Evolutionary conservation across 2,329 filamentous ascomycete species (phyloP).

Genomic region (Capronia americana): DNA sequence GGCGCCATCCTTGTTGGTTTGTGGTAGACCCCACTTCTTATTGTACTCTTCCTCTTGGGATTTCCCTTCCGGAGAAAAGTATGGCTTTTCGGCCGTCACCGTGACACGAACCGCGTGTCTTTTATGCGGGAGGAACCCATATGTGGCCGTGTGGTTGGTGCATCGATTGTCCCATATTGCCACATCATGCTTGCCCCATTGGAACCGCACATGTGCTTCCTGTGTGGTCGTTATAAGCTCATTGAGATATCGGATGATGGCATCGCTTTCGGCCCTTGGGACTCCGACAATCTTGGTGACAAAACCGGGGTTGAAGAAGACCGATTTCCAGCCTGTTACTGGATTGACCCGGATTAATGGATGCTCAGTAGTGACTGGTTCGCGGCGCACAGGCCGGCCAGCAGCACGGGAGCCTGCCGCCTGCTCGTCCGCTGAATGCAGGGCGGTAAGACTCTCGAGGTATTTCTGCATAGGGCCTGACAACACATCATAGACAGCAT

Average conservation of each 20-base stretch:
- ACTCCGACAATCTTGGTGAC: constrained; percentile 53
- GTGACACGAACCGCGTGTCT: constrained; percentile 61
- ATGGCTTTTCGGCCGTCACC: constrained; percentile 55
- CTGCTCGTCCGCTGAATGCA: constrained; percentile 59
- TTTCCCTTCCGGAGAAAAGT: constrained; percentile 52
- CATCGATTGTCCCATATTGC: constrained; percentile 72
- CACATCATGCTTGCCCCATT: constrained; percentile 66
- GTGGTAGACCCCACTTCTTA: constrained; percentile 55
- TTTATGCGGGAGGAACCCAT: constrained; percentile 59
- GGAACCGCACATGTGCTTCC: constrained; percentile 58
- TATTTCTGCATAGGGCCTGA: constrained; percentile 59
- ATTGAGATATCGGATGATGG: constrained; percentile 53
- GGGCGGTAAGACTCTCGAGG: constrained; percentile 64
- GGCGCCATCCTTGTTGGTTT: constrained; percentile 63
- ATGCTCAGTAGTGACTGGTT: constrained; percentile 58
- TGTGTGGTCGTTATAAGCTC: constrained; percentile 55
- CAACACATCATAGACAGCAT: constrained; percentile 70
- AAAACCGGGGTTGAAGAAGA: constrained; percentile 56
- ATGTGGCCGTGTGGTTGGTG: constrained; percentile 55
- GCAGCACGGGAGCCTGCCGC: constrained; percentile 51
- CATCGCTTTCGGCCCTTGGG: constrained; percentile 51
- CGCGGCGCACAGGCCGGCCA: constrained; percentile 46
- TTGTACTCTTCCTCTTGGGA: constrained; percentile 63
- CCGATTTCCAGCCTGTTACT: constrained; percentile 67
- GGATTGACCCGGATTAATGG: constrained; percentile 67